Evolutionary conservation across 148 eudicot species (phyloP), one percentile per base, ranked within the genome.

Genomic region (Fallopia convolvulus): DNA sequence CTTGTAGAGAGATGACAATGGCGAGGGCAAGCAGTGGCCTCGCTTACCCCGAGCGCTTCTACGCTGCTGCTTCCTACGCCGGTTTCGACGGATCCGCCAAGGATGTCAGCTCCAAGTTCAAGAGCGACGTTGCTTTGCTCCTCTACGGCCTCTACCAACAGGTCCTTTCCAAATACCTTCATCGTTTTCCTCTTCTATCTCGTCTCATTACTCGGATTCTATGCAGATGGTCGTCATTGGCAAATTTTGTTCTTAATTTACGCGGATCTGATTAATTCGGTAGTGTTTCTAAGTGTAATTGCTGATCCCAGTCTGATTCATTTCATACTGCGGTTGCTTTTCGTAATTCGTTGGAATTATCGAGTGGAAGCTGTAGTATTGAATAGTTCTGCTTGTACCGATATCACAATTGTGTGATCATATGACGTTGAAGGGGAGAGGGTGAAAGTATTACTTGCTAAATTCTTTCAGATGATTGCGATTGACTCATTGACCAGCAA

Each of bases 111-210:
- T 90, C 98, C 75, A 93, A 86, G 81, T 96, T 93, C 90, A 77
- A 90, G 33, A 89, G 82, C 80, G 98, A 96, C 49, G 84, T 79
- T 26, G 92, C 98, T 56, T 84, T 93, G 50, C 79, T 96, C 58
- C 98, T 96, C 79, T 96, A 93, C 80, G 98, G 80, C 18, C 92
- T 96, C 74, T 87, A 90, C 77, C 98, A 91, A 80, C 99, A 96
- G 98, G 99, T 96, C 49, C 74, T 73, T 36, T 39, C 72, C 72
- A 17, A 36, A 33, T 36, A 14, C 44, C 6, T 68, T 66, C 8
- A 33, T 15, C 44, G 4, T 39, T 39, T 61, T 61, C 20, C 72
- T 30, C 4, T 17, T 9, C 41, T 68, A 10, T 61, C 44, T 68
- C 44, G 20, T 15, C 10, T 32, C 44, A 39, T 68, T 68, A 18